Conservation (phyloP, 208 protist genomes). For the Acanthamoeba royreba region DNA sequence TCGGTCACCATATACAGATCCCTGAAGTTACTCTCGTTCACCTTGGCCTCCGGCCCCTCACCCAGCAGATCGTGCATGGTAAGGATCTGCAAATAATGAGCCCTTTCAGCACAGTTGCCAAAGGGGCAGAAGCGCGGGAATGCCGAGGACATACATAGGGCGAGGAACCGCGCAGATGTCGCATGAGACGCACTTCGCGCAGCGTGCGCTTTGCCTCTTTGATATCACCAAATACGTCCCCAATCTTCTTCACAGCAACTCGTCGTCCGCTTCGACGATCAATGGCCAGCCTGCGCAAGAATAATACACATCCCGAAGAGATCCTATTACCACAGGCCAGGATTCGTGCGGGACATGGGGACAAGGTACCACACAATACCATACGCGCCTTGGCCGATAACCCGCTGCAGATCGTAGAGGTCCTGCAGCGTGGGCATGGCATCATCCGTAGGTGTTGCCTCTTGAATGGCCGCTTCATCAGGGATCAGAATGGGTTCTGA, state of each 20-base stretch:
- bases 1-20: slow-evolving; percentile 44
- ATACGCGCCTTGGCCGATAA: slow-evolving; percentile 76
- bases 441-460: too few relatives aligned
- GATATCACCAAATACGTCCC: neutral
- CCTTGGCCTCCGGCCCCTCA: neutral
- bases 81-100: neutral
- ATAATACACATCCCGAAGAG: neutral
- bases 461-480: too few relatives aligned
- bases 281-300: neutral
- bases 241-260: slow-evolving; percentile 95
- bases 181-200: slow-evolving; percentile 93
- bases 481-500: too few relatives aligned
- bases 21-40: neutral
- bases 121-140: too few relatives aligned
- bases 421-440: neutral
- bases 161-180: slow-evolving; percentile 78
- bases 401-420: slow-evolving; percentile 62
- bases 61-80: neutral
- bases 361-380: slow-evolving; percentile 60
- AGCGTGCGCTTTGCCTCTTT: slow-evolving; percentile 92
- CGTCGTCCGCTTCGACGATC: neutral
- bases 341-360: too few relatives aligned
- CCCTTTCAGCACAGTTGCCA: neutral
- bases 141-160: neutral
- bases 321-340: too few relatives aligned